phyloP scores from a whole-genome alignment of 148 eudicot genomes.

The Chenopodium quinoa region DNA sequence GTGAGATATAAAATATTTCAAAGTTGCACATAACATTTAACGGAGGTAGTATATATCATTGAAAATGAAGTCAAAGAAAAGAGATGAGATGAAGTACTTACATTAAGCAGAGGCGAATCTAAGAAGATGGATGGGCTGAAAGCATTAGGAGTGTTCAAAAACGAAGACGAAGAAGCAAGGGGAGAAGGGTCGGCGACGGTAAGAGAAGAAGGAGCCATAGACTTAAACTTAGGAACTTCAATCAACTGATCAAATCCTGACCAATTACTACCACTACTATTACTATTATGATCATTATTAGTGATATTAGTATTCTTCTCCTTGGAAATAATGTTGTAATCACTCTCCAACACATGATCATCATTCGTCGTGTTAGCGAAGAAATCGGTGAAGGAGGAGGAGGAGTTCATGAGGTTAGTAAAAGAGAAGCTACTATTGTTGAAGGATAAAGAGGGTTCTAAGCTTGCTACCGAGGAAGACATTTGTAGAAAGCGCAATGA shows the following conservation, averaged over 20 bases:
- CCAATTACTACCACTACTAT: constrained; percentile 12
- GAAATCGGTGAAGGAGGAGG: constrained; percentile 60
- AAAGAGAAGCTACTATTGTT: constrained; percentile 25
- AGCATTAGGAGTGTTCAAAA: constrained; percentile 42
- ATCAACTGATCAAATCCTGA: constrained; percentile 24
- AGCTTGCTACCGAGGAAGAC: constrained; percentile 52
- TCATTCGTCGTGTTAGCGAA: constrained; percentile 26
- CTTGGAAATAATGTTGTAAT: neutral
- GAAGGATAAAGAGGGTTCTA: constrained; percentile 27
- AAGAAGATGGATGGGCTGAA: constrained; percentile 69
- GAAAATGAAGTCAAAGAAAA: neutral
- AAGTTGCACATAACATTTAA: too few relatives aligned
- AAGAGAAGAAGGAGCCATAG: constrained; percentile 51
- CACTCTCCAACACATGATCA: neutral
- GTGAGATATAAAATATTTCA: too few relatives aligned
- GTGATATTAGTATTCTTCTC: constrained; percentile 6
- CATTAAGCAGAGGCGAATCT: constrained; percentile 68
- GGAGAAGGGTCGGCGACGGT: constrained; percentile 33
- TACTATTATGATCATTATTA: neutral
- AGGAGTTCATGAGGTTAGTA: constrained; percentile 33
- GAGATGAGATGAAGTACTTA: constrained; percentile 3
- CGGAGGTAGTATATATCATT: too few relatives aligned
- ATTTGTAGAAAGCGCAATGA: constrained; percentile 9
- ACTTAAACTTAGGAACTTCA: constrained; percentile 56
- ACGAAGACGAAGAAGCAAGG: constrained; percentile 38